Evolutionary conservation across 1,284 basidiomycete species (phyloP), one percentile per base, ranked within the genome.

Genomic region (Pseudozyma flocculosa): DNA sequence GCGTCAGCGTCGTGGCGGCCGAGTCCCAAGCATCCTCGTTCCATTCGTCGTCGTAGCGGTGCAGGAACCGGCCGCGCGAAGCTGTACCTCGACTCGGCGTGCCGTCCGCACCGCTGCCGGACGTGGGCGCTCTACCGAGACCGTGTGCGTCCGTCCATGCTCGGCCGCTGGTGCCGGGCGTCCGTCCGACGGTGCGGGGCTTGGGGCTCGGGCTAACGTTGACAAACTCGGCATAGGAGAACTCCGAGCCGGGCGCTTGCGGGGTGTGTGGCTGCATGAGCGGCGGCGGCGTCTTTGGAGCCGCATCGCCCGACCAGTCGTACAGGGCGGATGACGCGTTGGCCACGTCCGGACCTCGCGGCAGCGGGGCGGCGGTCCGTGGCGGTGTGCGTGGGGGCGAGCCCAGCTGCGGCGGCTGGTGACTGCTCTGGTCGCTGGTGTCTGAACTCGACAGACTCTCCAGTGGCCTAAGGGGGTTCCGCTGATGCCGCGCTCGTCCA

Each of bases 151-250:
- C 26, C 26, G 26, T 29, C 26, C 26, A 29, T 29, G 26, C 26
- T 29, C 26, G 26, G 5, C 32, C 32, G 32, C 32, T 17, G 3
- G 32, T 34, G 14, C 32, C 32, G 32, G 32, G 32, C 32, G 32
- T 34, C 7, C 32, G 32, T 11, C 32, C 7, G 11, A 34, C 32
- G 2, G 36, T 37, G 13, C 59, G 50, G 21, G 68, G 68, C 41
- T 70, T 66, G 2, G 68, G 68, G 21, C 43, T 47, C 9, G 68
- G 68, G 9, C 58, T 62, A 15, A 68, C 64, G 39, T 68, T 67
- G 21, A 70, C 55, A 26, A 68, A 70, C 24, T 68, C 68, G n/a
- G 61, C 61, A 30, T 68, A 68, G 53, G 48, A 46, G 26, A 70
- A 67, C n/a, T 53, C 55, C 4, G 65, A 55, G 14, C 67, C 68